Conservation (phyloP, 1,139 yeast genomes). For the Candida pseudoviswanathii region DNA sequence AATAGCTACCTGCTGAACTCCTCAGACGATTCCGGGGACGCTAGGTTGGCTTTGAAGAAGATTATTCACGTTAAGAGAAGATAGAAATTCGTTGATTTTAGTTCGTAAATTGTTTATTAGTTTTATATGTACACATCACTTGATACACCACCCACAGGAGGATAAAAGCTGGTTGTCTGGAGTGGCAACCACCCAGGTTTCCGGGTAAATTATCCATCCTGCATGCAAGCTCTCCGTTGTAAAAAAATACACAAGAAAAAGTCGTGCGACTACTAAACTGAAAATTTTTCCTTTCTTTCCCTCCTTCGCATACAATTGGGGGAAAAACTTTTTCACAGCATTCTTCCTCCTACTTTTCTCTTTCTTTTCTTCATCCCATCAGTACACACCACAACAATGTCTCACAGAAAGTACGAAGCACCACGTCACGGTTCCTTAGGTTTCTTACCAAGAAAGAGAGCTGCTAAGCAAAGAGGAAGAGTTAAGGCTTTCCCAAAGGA, state of each 20-base stretch:
- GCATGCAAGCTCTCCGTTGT: not conserved
- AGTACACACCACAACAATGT: slow-evolving; percentile 53
- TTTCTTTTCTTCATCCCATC: slow-evolving; percentile 26
- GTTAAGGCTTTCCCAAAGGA: slow-evolving; percentile 99
- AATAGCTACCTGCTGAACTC: slow-evolving; percentile 6
- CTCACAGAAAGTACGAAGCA: slow-evolving; percentile 99
- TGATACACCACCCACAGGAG: too few species aligned
- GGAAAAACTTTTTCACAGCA: slow-evolving; percentile 8
- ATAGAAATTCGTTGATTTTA: slow-evolving; percentile 10
- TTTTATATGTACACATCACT: not conserved
- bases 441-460: slow-evolving; percentile 99
- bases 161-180: not conserved
- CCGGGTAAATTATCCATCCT: slow-evolving; percentile 11
- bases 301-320: not conserved
- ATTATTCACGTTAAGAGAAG: slow-evolving; percentile 39
- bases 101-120: not conserved
- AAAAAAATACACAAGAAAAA: not conserved
- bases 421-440: slow-evolving; percentile 99
- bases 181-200: not conserved
- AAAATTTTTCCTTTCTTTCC: slow-evolving; percentile 13
- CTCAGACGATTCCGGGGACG: slow-evolving; percentile 41
- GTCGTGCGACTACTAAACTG: slow-evolving; percentile 9
- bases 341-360: slow-evolving; percentile 11
- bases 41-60: slow-evolving; percentile 43
- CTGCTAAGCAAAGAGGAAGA: slow-evolving; percentile 98